These are phyloP conservation scores for Lactarius evosmus DNA, from an alignment of 768 basidiomycete species.

Conservation along the genomic window DNA sequence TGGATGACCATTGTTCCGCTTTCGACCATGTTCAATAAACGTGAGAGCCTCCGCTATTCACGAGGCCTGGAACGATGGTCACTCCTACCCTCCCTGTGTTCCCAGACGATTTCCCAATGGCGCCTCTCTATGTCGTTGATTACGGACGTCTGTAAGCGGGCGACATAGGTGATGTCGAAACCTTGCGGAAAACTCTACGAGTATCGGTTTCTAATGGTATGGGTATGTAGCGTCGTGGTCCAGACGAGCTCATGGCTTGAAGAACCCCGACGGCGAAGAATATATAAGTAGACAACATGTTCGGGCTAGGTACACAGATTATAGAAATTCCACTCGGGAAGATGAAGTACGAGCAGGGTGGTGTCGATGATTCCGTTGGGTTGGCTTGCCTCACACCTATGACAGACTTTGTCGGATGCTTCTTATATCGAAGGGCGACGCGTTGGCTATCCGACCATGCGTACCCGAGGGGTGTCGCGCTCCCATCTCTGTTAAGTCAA, in stretches of 20 bases:
- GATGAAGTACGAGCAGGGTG: constrained; percentile 42
- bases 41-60: too few relatives aligned
- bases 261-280: constrained; percentile 39
- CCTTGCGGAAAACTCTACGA: not conserved
- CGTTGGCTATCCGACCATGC: constrained; percentile 34
- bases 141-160: not conserved
- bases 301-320: constrained; percentile 39
- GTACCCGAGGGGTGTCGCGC: constrained; percentile 32
- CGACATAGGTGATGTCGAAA: not conserved
- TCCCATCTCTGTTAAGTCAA: constrained; percentile 34
- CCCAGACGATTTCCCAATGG: constrained; percentile 1
- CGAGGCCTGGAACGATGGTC: too few relatives aligned
- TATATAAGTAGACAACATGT: constrained; percentile 36
- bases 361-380: constrained; percentile 27
- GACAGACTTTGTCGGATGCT: constrained; percentile 29
- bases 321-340: constrained; percentile 41
- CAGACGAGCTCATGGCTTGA: not conserved
- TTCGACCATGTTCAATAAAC: too few relatives aligned
- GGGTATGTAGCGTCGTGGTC: not conserved
- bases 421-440: constrained; percentile 32
- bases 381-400: constrained; percentile 5
- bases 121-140: constrained; percentile 1
- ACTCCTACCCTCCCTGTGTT: constrained; percentile 2
- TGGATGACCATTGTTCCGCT: too few relatives aligned
- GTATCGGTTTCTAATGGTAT: constrained; percentile 1